phyloP scores from a whole-genome alignment of 331 rosid genomes.

The Spiraea crenata region DNA sequence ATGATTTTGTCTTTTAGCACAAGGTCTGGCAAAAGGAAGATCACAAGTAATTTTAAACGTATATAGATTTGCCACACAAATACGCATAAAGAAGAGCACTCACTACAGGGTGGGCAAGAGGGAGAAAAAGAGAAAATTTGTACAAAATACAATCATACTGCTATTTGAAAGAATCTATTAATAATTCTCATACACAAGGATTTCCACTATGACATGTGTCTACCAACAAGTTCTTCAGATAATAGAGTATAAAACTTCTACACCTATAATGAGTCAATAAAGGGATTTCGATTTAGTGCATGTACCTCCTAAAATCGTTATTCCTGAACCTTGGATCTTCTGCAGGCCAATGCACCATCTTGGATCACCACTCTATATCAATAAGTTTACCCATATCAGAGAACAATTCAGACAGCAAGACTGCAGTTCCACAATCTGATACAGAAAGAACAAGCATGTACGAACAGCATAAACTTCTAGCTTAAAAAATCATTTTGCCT shows the following conservation, averaged over 20 bases:
- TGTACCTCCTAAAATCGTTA: constrained; percentile 94
- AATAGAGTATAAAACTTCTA: not conserved
- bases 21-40: constrained; percentile 63
- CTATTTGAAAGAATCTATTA: not conserved
- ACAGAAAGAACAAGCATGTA: not conserved
- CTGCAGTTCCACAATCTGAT: not conserved
- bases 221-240: not conserved
- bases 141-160: not conserved
- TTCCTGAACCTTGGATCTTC: constrained; percentile 71
- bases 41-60: not conserved
- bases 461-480: not conserved
- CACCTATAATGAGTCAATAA: not conserved
- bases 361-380: constrained; percentile 60
- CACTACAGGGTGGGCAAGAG: not conserved
- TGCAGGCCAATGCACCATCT: constrained; percentile 97
- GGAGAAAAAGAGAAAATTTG: not conserved
- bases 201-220: not conserved
- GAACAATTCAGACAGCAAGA: constrained; percentile 6
- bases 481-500: not conserved
- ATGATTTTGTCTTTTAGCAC: constrained; percentile 85
- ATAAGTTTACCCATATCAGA: constrained; percentile 18
- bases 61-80: no score
- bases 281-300: constrained; percentile 10
- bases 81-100: no score
- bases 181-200: not conserved